Conservation (phyloP, 108 stramenopile genomes). For the Cyclostephanos tholiformis region DNA sequence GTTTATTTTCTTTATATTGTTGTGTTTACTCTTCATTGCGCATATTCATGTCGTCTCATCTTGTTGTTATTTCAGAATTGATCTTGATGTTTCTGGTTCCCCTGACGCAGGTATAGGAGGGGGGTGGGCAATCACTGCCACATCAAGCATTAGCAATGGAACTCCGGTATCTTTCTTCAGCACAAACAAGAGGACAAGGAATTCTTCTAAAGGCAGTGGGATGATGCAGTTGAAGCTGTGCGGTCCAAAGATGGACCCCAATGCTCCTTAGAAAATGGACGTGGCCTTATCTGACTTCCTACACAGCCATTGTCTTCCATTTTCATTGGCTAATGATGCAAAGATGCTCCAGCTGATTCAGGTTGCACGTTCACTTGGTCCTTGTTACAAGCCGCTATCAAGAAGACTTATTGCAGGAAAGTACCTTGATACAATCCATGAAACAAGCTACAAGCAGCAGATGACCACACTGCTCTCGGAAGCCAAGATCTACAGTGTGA, state of each 20-base stretch:
- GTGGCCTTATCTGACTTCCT: background rate
- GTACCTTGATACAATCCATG: constrained; percentile 6
- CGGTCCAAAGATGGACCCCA: no score
- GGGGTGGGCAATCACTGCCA: no score
- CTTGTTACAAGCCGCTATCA: constrained; percentile 5
- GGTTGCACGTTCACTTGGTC: constrained; percentile 1
- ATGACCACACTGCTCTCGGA: background rate
- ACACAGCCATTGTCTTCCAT: background rate
- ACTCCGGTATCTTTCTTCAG: no score
- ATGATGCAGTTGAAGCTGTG: constrained; percentile 9
- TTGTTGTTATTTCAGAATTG: no score
- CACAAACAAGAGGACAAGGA: no score
- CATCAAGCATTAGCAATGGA: no score
- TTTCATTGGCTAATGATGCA: background rate
- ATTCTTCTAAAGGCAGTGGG: background rate
- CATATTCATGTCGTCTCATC: no score
- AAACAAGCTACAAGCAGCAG: background rate
- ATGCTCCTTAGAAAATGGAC: no score
- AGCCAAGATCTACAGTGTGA: constrained; percentile 2
- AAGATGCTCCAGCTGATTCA: background rate
- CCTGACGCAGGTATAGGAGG: no score
- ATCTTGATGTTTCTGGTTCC: no score
- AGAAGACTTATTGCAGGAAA: background rate
- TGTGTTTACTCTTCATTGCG: no score
- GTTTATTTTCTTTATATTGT: no score